Evolutionary conservation across 345 rosid species (phyloP), one percentile per base, ranked within the genome.

Genomic region (Citrus glauca): DNA sequence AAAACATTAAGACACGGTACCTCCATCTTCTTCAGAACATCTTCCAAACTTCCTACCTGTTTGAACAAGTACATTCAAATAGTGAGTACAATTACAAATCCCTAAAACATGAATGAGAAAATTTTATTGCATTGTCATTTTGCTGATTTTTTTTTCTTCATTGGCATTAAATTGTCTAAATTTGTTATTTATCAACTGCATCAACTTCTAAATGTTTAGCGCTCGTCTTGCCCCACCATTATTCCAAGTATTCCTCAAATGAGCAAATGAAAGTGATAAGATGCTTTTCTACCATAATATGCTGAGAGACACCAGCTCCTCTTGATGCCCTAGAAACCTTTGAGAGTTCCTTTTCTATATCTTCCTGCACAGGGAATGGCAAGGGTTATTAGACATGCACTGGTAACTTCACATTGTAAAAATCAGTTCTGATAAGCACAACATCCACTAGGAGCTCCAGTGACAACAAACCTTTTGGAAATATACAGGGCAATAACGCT

Each of bases 31-130:
- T 83, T 89, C 77, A 95, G 78, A 55, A 95, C 96, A 77, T 95
- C 97, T 88, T 95, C 99, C 50, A 95, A 71, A 80, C 93, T 93
- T 76, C 99, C 99, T 40, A 95, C 99, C 99, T 93, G 85, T 73
- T 76, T 71, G 78, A 69, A 78, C 81, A 82, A 53, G 77, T 50
- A 48, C 57, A 69, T 74, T 79, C 35, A 74, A 38, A 71, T 45
- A 20, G 48, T 16, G 32, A 76, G 57, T 25, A 56, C 33, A 17
- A 48, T 48, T 45, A 66, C 5, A 42, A 13, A 66, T 63, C 32
- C 6, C 2, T 10, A 5, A 20, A 42, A n/a, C 4, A 28, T 45
- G 17, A n/a, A 28, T 30, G 19, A 42, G 61, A 45, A 74, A 6
- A 64, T 11, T 24, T 62, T 62, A 27, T 17, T 7, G 56, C 57